Percentiles rank a stretch among this genome's conserved stretches.
phyloP scores from a whole-genome alignment of 768 basidiomycete genomes.

The Tulasnella sp. region DNA sequence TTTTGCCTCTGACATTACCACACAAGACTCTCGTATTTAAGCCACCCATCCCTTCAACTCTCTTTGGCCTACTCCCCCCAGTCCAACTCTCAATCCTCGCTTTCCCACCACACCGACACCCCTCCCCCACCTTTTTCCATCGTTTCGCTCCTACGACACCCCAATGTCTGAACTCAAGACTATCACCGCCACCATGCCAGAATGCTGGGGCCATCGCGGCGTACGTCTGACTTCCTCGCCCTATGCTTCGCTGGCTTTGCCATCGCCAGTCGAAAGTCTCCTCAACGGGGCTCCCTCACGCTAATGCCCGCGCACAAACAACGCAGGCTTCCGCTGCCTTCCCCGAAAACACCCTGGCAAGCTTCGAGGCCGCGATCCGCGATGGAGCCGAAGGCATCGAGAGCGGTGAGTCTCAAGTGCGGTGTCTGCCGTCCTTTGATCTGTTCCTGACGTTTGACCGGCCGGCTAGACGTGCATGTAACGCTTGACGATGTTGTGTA shows the following conservation, averaged over 20 bases:
- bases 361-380: slow-evolving; percentile 87
- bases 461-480: slow-evolving; percentile 78
- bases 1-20: not conserved
- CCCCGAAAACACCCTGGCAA: slow-evolving; percentile 91
- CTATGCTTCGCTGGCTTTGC: not conserved
- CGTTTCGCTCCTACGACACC: not conserved
- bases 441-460: not conserved
- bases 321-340: slow-evolving; percentile 62
- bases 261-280: not conserved
- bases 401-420: slow-evolving; percentile 48
- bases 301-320: slow-evolving; percentile 1
- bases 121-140: not conserved
- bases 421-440: not conserved
- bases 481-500: slow-evolving; percentile 69
- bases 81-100: not conserved
- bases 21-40: not conserved
- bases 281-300: not conserved
- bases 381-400: slow-evolving; percentile 97
- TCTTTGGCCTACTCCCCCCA: slow-evolving; percentile 2
- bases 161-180: not conserved
- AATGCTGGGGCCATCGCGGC: slow-evolving; percentile 74
- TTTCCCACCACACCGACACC: not conserved
- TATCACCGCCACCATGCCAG: slow-evolving; percentile 28
- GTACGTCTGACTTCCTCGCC: slow-evolving; percentile 28
- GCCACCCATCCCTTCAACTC: not conserved